Evolutionary conservation across 495 filamentous ascomycete species (phyloP), one percentile per base, ranked within the genome.

Genomic region (Penicillium coprophilum): DNA sequence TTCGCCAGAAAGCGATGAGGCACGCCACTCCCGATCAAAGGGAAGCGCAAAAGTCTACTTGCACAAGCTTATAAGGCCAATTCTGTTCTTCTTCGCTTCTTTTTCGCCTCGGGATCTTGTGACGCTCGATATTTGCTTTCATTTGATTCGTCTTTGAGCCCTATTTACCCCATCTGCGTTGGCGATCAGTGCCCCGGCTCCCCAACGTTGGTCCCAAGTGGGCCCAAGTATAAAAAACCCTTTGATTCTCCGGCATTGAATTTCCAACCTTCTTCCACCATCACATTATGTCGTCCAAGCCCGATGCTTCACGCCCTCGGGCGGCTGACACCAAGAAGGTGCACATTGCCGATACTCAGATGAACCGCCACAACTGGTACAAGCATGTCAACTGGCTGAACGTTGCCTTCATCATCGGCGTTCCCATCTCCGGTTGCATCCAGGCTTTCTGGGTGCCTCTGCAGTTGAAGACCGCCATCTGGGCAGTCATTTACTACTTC

Each of bases 321-420:
- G 71, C 64, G 45, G 57, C 60, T 39, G 75, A 82, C 56, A 72
- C 76, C 50, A 81, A 79, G 70, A 82, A 82, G 67, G 74, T 80
- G 54, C 80, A 83, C 62, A 81, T 83, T 52, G 77, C 80, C 49
- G 80, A 83, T 49, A 81, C 78, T 21, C 85, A 87, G 46, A 86
- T 97, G 55, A 96, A 90, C 50, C 80, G 80, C 71, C 65, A 79
- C 59, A 99, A 99, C 78, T 97, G 92, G 92, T 87, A 93, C 78
- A 90, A 95, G 71, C 95, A 97, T 67, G 84, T 97, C 81, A 92
- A 97, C 81, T 97, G 94, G 91, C 76, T 95, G 27, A 93, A 96
- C 70, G 87, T 92, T 43, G 81, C 79, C 63, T 79, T 97, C 72
- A 96, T 99, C 72, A 76, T 97, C 67, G 81, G 87, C 58, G 84